Base-by-base conservation (phyloP, 2,329 filamentous ascomycete species). In the Fusarium longipes region DNA sequence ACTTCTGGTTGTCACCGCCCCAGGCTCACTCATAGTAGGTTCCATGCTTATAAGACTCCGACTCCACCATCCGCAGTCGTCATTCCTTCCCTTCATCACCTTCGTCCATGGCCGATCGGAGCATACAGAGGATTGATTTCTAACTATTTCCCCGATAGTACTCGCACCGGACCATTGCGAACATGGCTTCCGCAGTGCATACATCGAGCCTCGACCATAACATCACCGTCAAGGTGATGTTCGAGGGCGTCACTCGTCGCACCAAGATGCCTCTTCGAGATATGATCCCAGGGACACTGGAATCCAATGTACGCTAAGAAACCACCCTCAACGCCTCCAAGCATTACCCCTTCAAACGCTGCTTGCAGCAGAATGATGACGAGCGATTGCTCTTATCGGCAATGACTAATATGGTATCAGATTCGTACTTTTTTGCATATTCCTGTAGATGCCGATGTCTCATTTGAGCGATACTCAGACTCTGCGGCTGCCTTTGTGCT, bases 381-480 rank as follows among this genome's bases (percentile, higher is more conserved):
- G 33, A 8, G 25, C 40, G 5, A 35, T 12, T 25, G 24, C 18
- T 39, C 22, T 2, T 27, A 25, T 20, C n/a, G 32, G 30, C 8
- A 43, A 52, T 51, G 48, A 48, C 59, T 72, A 62, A 67, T 70
- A 58, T 52, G 36, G n/a, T 30, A 20, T 43, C 54, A 80, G 78
- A 70, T 81, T 35, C 77, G 79, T 63, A 65, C 63, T 25, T 77
- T 79, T 61, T 70, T 81, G 29, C 76, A 75, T 43, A 75, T 81
- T 53, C 70, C 77, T 8, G 42, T 59, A 32, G 74, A 78, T 11
- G 51, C 60, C 49, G 73, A 45, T 84, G 88, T 74, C 76, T 80
- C 89, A 73, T 90, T 98, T 74, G 94, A 98, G 83, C 93, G 96
- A 71, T 99, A 93, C 82, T 98, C 96, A 68, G 96, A 99, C 80